phyloP scores from a whole-genome alignment of 2,329 filamentous ascomycete species.

The Bisporella sp. region DNA sequence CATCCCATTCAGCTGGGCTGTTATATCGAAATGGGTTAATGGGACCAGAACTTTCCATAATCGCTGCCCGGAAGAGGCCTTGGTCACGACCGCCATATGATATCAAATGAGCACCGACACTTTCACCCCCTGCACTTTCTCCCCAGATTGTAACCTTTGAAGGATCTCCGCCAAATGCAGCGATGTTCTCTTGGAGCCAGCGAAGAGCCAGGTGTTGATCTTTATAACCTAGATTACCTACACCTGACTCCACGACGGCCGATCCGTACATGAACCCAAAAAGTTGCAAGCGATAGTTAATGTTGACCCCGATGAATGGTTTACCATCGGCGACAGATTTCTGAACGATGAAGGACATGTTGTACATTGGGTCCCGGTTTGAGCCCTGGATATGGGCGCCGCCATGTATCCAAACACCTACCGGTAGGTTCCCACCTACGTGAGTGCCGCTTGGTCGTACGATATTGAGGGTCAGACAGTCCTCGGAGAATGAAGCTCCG shows the following conservation, averaged over 20 bases:
- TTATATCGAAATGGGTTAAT: slow-evolving; percentile 9
- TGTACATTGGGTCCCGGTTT: slow-evolving; percentile 43
- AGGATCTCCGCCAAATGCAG: slow-evolving; percentile 33
- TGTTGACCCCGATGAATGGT: slow-evolving; percentile 37
- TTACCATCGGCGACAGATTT: slow-evolving; percentile 34
- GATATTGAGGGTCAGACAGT: slow-evolving; percentile 7
- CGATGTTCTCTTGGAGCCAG: slow-evolving; percentile 52
- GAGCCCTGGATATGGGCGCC: slow-evolving; percentile 28
- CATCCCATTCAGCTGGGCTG: slow-evolving; percentile 12
- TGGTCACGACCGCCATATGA: slow-evolving; percentile 44
- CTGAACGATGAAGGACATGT: slow-evolving; percentile 47
- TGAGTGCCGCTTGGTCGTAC: slow-evolving; percentile 33
- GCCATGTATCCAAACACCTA: slow-evolving; percentile 47
- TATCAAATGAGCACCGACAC: slow-evolving; percentile 37
- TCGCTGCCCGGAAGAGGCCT: slow-evolving; percentile 44
- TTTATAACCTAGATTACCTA: slow-evolving; percentile 54
- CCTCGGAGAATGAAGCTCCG: background rate
- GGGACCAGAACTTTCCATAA: slow-evolving; percentile 40
- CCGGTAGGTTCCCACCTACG: slow-evolving; percentile 33
- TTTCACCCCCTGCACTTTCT: slow-evolving; percentile 35
- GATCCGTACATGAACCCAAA: slow-evolving; percentile 59
- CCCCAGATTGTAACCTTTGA: slow-evolving; percentile 35
- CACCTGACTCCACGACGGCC: slow-evolving; percentile 42
- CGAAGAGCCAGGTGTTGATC: slow-evolving; percentile 51
- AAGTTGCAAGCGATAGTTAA: slow-evolving; percentile 44